Base-by-base conservation (phyloP, 345 rosid genomes). In the Rhizophora mangle region DNA sequence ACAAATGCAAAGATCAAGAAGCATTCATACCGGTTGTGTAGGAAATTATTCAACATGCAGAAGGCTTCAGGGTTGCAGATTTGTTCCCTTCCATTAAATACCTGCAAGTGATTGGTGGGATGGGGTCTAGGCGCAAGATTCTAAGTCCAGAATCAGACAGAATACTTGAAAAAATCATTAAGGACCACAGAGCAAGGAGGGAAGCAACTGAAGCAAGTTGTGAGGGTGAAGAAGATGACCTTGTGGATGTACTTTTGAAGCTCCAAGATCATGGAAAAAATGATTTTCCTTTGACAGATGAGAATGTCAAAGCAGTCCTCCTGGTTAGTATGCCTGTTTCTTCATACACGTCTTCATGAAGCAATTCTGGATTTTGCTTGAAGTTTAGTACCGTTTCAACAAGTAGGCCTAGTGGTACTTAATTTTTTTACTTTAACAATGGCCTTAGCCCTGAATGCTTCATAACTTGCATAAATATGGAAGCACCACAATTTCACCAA, bases 21-120 rank as follows among this genome's bases (percentile, higher is more conserved):
- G 54, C 51, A 13, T 67, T 78, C 60, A 37, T 81, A 4, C 5
- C 43, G 0, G 6, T 49, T 3, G 26, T 54, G 4, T 7, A 21
- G 11, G 78, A 62, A 37, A 26, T 54, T 0, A 7, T 43, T 3
- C 15, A 1, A 3, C 52, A 52, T 32, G 29, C 61, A 6, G 55
- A 63, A 9, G 86, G 83, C 6, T 68, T 83, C 15, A 65, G 60
- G 26, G 9, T 76, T 6, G 76, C 64, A 1, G 81, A 79, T 61
- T 15, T 73, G 56, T 71, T 71, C 36, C 74, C 68, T 20, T 71
- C 74, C 9, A 3, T 57, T 4, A 39, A 55, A 26, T 43, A 56
- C 1, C 34, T 71, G n/a, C n/a, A 13, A 3, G n/a, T 1, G 54
- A 57, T 71, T 2, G 39, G 57, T 29, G 63, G 57, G 1, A 11